Base-by-base conservation (phyloP, 2,329 filamentous ascomycete genomes). In the Tolypocladium sp. region DNA sequence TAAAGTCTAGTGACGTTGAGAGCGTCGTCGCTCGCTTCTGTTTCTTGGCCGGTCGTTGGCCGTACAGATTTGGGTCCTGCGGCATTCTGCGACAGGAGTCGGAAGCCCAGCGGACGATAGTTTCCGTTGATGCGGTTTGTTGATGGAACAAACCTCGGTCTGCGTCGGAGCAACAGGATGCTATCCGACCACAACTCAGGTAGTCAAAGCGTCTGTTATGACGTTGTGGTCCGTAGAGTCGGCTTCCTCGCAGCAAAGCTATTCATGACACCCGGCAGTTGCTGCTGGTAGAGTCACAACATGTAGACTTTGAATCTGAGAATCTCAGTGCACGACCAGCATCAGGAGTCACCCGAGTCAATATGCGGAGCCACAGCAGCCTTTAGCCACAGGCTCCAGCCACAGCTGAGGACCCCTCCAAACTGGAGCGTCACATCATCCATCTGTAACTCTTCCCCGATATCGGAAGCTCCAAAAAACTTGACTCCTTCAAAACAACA, bases 1-100 rank as follows among this genome's bases (percentile, higher is more conserved):
- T 86, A 77, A 99, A 97, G 70, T 91, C 86, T 58, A 96, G 84
- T 52, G 85, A 88, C 56, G 84, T 86, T 22, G 85, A 88, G 22
- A 92, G 84, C 22, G 85, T 84, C 59, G 90, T 83, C 67, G 89
- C 85, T 68, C 85, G 87, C 69, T 82, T 82, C 64, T 83, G 80
- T 66, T 86, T 86, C 73, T 92, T 93, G 13, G 83, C 77, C 42
- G 85, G 84, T 58, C 84, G 83, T 57, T 88, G 82, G 68, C 91
- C 91, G 74, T 97, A 97, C 17, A 97, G 83, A 63, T 86, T 76
- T 10, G 83, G 80, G 64, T 91, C 86, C 72, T 85, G 82, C 15
- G 83, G 77, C 83, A 85, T 86, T n/a, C 40, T 71, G 52, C 42
- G 15, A 44, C 7, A 35, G 25, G 13, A 22, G 20, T 10, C 10